A percentile compares a stretch with the other conserved stretches of the same genome.
Evolutionary conservation across 2,329 filamentous ascomycete genomes (phyloP).

Genomic region (Pseudogymnoascus sp.): DNA sequence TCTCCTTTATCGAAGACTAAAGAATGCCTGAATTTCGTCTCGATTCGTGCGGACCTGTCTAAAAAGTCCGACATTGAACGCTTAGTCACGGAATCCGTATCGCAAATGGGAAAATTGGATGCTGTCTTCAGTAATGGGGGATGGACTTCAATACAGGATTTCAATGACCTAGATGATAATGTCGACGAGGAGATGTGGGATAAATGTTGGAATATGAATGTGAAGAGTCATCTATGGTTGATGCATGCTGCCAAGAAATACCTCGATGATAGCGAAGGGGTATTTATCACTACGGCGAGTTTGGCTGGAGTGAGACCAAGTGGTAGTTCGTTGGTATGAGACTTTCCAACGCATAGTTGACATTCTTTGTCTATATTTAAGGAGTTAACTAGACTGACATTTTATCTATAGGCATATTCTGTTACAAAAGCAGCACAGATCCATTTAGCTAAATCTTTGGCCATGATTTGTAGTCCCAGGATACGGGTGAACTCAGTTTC

Average conservation of each 20-base stretch:
- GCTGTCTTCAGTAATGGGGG: conserved; percentile 69
- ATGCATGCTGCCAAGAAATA: conserved; percentile 47
- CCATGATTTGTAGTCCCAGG: conserved; percentile 44
- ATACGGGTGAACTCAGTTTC: conserved; percentile 54
- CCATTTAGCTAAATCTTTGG: conserved; percentile 49
- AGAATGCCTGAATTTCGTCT: conserved; percentile 31
- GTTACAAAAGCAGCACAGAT: conserved; percentile 70
- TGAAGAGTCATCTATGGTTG: conserved; percentile 55
- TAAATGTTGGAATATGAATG: conserved; percentile 51
- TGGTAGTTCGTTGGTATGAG: conserved; percentile 49
- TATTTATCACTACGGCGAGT: conserved; percentile 57
- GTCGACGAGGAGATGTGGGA: conserved; percentile 54
- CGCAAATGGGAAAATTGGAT: conserved; percentile 63
- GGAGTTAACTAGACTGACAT: not conserved
- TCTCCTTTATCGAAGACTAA: conserved; percentile 39
- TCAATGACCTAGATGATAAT: conserved; percentile 44
- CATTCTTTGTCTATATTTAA: not conserved
- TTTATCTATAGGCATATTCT: conserved; percentile 51
- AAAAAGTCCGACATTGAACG: conserved; percentile 49
- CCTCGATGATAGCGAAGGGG: conserved; percentile 49
- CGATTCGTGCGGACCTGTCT: conserved; percentile 61
- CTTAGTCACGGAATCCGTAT: conserved; percentile 52
- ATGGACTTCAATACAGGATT: conserved; percentile 42
- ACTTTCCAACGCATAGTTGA: not conserved
- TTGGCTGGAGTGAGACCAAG: conserved; percentile 56